Evolutionary conservation across 2,329 filamentous ascomycete species (phyloP).

Genomic region (Capronia coronata): DNA sequence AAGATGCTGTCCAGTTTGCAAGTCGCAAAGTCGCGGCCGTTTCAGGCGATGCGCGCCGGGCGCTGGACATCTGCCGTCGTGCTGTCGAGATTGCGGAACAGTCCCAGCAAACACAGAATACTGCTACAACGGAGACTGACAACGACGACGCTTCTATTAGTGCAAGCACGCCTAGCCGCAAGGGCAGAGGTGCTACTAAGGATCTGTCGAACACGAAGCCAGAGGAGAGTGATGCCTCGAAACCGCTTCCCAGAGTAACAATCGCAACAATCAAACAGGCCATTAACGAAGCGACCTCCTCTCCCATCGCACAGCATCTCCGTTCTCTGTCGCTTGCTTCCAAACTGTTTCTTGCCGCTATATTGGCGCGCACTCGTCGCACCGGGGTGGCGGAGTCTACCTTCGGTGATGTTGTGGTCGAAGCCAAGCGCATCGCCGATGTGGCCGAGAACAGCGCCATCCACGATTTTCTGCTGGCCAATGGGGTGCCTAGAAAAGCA

Average conservation of each 20-base stretch:
- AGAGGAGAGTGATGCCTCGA: conserved; percentile 13
- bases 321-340: conserved; percentile 71
- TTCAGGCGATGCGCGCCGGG: conserved; percentile 84
- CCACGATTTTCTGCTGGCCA: conserved; percentile 53
- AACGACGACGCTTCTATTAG: conserved; percentile 31
- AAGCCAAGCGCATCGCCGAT: conserved; percentile 62
- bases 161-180: conserved; percentile 36
- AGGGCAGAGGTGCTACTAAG: conserved; percentile 25
- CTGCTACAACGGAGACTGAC: conserved; percentile 33
- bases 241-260: conserved; percentile 59
- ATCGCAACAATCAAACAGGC: conserved; percentile 90
- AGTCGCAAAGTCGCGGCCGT: conserved; percentile 95
- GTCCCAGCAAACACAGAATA: conserved; percentile 46
- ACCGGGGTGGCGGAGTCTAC: conserved; percentile 83
- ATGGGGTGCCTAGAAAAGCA: conserved; percentile 24
- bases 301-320: conserved; percentile 82
- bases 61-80: conserved; percentile 87
- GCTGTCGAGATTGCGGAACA: conserved; percentile 92
- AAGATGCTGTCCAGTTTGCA: conserved; percentile 92
- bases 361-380: conserved; percentile 70
- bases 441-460: conserved; percentile 54
- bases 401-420: conserved; percentile 82
- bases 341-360: conserved; percentile 77
- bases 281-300: conserved; percentile 90
- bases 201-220: conserved; percentile 18